These are phyloP conservation scores for Cajanus cajan DNA, from an alignment of 306 rosid genomes.

Conservation along the genomic window DNA sequence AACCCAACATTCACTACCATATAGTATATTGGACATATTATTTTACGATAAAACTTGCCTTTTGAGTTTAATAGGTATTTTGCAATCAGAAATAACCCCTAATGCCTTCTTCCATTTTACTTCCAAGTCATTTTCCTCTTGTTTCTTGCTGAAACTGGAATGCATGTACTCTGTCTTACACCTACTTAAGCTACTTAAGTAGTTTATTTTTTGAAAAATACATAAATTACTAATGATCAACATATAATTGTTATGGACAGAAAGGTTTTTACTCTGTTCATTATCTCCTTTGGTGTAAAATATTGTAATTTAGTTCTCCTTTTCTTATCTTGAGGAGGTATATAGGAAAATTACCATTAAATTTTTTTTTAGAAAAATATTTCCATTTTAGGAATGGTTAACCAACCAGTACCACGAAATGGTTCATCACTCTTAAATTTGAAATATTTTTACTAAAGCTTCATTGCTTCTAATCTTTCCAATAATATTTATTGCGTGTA, in stretches of 20 bases:
- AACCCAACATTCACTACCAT: too few relatives aligned
- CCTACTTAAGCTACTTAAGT: too few relatives aligned
- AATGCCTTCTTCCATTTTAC: too few relatives aligned
- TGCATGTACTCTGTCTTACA: too few relatives aligned
- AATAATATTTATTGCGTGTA: not conserved
- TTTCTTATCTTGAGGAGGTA: not conserved
- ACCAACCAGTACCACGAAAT: not conserved
- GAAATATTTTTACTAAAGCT: not conserved
- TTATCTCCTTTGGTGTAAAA: not conserved
- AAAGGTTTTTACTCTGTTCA: not conserved
- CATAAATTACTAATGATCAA: not conserved
- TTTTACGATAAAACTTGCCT: too few relatives aligned
- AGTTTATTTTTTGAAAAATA: not conserved
- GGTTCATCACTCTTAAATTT: not conserved
- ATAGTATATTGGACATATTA: too few relatives aligned
- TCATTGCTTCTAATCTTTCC: not conserved
- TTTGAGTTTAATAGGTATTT: too few relatives aligned
- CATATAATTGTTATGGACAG: not conserved
- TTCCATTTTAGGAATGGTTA: not conserved
- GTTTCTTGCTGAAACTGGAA: too few relatives aligned
- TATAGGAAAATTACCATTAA: not conserved
- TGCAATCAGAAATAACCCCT: too few relatives aligned
- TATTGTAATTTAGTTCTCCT: not conserved
- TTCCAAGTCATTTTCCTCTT: too few relatives aligned
- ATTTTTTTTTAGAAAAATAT: not conserved